Evolutionary conservation across 768 basidiomycete genomes (phyloP), one percentile per base, ranked within the genome.

Genomic region (Suillus ampliporus): DNA sequence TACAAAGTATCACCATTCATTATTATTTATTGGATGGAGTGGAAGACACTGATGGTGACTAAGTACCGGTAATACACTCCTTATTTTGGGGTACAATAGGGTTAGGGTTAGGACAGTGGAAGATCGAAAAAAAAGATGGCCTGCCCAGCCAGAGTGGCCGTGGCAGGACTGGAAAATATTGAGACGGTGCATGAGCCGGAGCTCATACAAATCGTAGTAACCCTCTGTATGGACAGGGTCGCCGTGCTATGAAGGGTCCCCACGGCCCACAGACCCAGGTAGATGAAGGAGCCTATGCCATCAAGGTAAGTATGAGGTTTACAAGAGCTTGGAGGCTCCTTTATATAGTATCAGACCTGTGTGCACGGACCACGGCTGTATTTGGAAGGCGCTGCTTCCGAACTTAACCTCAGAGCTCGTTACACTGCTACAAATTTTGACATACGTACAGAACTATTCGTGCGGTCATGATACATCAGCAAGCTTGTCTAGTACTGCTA

Each of bases 91-190:
- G 34, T 21, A 46, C 31, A 21, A 2, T 31, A 60, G 28, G 51
- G 23, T 40, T 79, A 77, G 66, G 82, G 81, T 83, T 84, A 84
- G 80, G 79, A 81, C 83, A 77, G 26, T 53, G 9, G 2, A 63
- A 4, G 15, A 56, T n/a, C 68, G 67, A 77, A 76, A 80, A 82
- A 79, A 80, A 74, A 72, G 65, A 71, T 53, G 76, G 82, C 82
- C 82, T 75, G 73, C 81, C 77, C 79, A 83, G 83, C 83, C 83
- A 84, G 84, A 85, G 83, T 84, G 86, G 85, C 85, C 82, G 71
- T 79, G 81, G 83, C 78, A 78, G 83, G 84, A 86, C 85, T 76
- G 86, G 85, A 80, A 88, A 88, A 88, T 87, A 88, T 88, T 87
- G 65, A 80, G 86, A 87, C 85, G 81, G 82, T 88, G 86, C 87